phyloP scores from a whole-genome alignment of 345 rosid species.

The Gossypium bickii region DNA sequence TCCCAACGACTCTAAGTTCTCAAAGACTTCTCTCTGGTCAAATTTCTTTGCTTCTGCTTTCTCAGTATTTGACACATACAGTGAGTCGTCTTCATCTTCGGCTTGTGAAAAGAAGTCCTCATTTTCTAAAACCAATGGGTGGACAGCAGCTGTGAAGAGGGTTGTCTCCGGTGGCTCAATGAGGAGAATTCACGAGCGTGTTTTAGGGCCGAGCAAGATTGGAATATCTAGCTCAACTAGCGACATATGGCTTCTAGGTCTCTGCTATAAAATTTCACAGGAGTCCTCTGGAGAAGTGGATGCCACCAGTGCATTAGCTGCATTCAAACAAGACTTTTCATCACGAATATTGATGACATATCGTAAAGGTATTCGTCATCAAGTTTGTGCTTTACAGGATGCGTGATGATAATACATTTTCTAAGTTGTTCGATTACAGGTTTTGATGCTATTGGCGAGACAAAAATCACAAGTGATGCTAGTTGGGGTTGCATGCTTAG shows the following conservation, averaged over 20 bases:
- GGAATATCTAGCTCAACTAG: conserved; percentile 58
- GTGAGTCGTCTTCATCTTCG: conserved; percentile 45
- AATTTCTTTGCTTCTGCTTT: conserved; percentile 59
- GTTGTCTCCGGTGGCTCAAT: conserved; percentile 69
- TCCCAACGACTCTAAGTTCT: conserved; percentile 35
- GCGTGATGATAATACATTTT: background rate
- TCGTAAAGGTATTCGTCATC: conserved; percentile 65
- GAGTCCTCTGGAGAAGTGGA: conserved; percentile 35
- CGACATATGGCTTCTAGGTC: conserved; percentile 86
- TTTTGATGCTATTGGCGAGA: conserved; percentile 64
- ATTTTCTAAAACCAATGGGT: conserved; percentile 45
- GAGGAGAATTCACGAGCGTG: conserved; percentile 83
- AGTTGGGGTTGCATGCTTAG: conserved; percentile 98
- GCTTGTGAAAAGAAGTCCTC: conserved; percentile 38
- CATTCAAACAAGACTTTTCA: conserved; percentile 62
- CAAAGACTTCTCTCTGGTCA: conserved; percentile 52
- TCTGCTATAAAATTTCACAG: conserved; percentile 57
- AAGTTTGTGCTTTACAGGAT: background rate
- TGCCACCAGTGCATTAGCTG: conserved; percentile 41
- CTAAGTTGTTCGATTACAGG: conserved; percentile 41
- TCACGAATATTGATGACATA: conserved; percentile 76
- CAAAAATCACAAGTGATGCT: conserved; percentile 66
- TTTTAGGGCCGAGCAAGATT: conserved; percentile 61
- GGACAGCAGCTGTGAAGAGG: conserved; percentile 69
- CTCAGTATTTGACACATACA: conserved; percentile 50